These are phyloP conservation scores for Fraxinus greggii DNA, from an alignment of 305 asterid genomes.

Conservation along the genomic window DNA sequence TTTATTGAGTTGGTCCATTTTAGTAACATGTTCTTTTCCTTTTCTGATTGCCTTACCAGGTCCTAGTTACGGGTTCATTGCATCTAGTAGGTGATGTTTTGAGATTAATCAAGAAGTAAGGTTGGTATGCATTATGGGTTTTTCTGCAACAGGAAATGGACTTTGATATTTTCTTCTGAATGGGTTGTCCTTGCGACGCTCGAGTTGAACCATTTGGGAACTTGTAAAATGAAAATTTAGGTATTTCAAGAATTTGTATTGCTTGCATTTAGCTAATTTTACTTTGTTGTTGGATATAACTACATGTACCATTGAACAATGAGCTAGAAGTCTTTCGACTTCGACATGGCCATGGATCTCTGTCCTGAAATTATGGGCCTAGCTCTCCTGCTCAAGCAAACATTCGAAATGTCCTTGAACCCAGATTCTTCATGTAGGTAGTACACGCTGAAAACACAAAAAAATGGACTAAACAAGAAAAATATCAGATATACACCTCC, in stretches of 20 bases:
- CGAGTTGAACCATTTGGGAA: not conserved
- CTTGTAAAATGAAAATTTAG: not conserved
- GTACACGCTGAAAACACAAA: not conserved
- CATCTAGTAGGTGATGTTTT: conserved; percentile 86
- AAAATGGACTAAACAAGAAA: not conserved
- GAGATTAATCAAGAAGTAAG: conserved; percentile 73
- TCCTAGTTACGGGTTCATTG: conserved; percentile 81
- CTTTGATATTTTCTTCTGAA: not conserved
- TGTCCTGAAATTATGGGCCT: not conserved
- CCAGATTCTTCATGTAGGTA: not conserved
- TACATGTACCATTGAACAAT: not conserved
- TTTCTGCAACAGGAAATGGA: not conserved
- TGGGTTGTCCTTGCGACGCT: not conserved
- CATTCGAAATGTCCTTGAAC: not conserved
- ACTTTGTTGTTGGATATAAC: not conserved
- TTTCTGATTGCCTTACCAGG: conserved; percentile 42
- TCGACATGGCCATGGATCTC: not conserved
- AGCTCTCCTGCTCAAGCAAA: not conserved
- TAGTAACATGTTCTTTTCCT: not conserved
- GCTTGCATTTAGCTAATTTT: not conserved
- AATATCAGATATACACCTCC: conserved; percentile 51
- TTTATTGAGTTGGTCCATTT: not conserved
- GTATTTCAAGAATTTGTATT: not conserved
- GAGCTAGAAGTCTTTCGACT: not conserved
- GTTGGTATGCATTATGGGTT: not conserved